Evolutionary conservation across 2,329 filamentous ascomycete species (phyloP).

Genomic region (Endothia cerciana): DNA sequence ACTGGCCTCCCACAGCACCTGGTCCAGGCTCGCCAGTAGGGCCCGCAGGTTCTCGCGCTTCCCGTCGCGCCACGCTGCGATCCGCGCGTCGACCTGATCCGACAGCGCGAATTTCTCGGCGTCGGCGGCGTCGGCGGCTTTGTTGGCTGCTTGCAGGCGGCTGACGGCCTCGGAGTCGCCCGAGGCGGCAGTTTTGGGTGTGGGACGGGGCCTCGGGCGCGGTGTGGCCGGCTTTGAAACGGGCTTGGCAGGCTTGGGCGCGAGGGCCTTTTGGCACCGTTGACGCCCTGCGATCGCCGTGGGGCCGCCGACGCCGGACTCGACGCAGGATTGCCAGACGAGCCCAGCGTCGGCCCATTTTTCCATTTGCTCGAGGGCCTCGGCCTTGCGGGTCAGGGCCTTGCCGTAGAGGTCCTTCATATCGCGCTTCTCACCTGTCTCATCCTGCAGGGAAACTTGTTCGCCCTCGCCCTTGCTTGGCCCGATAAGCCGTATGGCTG

Average conservation of each 20-base stretch:
- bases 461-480: conserved; percentile 78
- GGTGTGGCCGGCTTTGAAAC: conserved; percentile 40
- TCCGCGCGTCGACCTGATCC: conserved; percentile 80
- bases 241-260: conserved; percentile 63
- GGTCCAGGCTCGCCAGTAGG: conserved; percentile 82
- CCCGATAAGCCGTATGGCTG: conserved; percentile 79
- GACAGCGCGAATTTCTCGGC: conserved; percentile 90
- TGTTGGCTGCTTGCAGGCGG: conserved; percentile 80
- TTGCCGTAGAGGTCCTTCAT: conserved; percentile 96
- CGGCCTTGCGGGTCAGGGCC: conserved; percentile 90
- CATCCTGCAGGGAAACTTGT: conserved; percentile 68
- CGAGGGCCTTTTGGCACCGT: conserved; percentile 85
- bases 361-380: conserved; percentile 94
- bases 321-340: conserved; percentile 82
- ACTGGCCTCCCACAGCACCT: conserved; percentile 86
- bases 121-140: conserved; percentile 82
- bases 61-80: conserved; percentile 83
- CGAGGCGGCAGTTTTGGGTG: conserved; percentile 45
- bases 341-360: conserved; percentile 83
- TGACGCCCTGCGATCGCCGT: conserved; percentile 84
- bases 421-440: conserved; percentile 69
- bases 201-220: conserved; percentile 50
- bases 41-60: conserved; percentile 93
- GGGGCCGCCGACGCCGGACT: conserved; percentile 82
- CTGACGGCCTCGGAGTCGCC: conserved; percentile 76